Conservation (phyloP, 202 grass and related monocot species). For the Setaria viridis region DNA sequence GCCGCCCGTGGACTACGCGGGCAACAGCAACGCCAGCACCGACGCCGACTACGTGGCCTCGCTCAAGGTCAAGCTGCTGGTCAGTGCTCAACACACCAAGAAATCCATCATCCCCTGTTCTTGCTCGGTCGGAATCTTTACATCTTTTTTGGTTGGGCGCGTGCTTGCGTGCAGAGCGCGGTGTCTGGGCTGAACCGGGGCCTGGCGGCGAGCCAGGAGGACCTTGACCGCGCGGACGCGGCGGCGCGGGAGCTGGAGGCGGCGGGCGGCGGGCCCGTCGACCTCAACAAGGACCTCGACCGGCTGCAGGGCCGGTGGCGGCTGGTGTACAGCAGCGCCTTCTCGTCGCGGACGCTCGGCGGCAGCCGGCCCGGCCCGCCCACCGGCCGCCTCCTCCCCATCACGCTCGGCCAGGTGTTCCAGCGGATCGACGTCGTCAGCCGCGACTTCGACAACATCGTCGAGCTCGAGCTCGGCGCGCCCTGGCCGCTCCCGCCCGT, state of each 20-base stretch:
- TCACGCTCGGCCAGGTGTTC: constrained; percentile 87
- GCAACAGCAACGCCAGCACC: neutral
- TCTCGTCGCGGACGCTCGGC: constrained; percentile 82
- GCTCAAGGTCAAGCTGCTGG: constrained; percentile 62
- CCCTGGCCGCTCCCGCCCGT: constrained; percentile 80
- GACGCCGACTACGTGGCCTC: constrained; percentile 12
- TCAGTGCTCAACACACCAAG: neutral
- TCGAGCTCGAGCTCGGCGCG: constrained; percentile 78
- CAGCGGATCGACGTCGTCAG: constrained; percentile 85
- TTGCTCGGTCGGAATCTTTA: no score
- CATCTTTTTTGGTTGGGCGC: no score
- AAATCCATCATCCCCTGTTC: neutral
- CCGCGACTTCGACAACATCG: constrained; percentile 88
- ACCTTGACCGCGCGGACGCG: constrained; percentile 68
- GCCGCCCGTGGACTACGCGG: constrained; percentile 23
- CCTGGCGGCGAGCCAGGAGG: constrained; percentile 77
- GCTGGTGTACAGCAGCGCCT: constrained; percentile 88
- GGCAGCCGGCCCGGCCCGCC: constrained; percentile 91
- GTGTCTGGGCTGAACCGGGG: constrained; percentile 91
- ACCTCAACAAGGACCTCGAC: constrained; percentile 65
- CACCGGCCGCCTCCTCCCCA: constrained; percentile 71
- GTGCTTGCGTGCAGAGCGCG: constrained; percentile 46
- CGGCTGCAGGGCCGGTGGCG: constrained; percentile 88
- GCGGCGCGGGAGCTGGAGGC: constrained; percentile 72
- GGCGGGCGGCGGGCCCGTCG: constrained; percentile 40